Base-by-base conservation (phyloP, 2,329 filamentous ascomycete genomes). In the Clonostachys sp. region DNA sequence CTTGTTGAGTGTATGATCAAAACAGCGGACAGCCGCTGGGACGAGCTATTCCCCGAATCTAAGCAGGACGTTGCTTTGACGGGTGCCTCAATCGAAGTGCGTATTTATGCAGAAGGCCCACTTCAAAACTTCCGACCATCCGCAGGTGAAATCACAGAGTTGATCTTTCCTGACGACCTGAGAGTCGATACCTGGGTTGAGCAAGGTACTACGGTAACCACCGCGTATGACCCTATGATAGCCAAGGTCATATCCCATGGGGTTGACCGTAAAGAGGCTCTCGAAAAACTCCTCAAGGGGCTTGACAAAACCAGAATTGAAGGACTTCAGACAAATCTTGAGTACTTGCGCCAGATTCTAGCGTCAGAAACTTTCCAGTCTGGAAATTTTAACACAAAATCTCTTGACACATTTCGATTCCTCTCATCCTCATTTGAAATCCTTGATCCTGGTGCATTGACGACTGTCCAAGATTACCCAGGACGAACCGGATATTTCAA, bases 141-240 rank as follows among this genome's bases (percentile, higher is more conserved):
- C 10, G 75, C 83, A 0, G 84, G 83, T 2, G 61, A 75, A 2
- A 60, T 86, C 3, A 80, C 82, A 40, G 65, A 75, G 18, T 76
- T 86, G 0, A 54, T 70, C 14, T 85, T 80, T 72, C 71, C 76
- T n/a, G 53, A 68, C 0, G 69, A 69, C 5, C 67, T 74, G 20
- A 72, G 83, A 5, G 72, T 87, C 24, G 83, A 87, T 53, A 85
- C 81, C 0, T 86, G 82, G 81, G 70, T 91, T 52, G 74, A 81
- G 18, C 70, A 78, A 33, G 86, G 86, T 6, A 85, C 87, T 48
- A 78, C 86, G 55, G 80, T 91, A 2, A 87, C 86, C 0, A 82
- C 84, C 5, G 81, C 87, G 53, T 91, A 90, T 60, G 87, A 91
- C 55, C 86, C 87, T 0, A 84, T 90, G 74, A 83, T 91, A 44